A percentile compares a stretch with the other conserved stretches of the same genome.
Conservation (phyloP, 345 rosid species). For the Corymbia maculata region DNA sequence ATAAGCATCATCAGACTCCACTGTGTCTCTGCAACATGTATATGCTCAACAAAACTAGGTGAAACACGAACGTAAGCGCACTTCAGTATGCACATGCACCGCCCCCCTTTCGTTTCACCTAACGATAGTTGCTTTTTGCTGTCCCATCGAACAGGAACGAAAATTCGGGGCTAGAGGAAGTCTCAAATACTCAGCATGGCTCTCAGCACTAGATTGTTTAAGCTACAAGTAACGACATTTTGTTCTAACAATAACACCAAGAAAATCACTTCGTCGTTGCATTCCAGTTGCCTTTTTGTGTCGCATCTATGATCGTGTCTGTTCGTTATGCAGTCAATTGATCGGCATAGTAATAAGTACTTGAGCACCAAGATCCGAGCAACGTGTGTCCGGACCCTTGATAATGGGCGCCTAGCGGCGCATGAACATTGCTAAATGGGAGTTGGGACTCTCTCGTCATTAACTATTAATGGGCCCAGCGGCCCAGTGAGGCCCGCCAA, state of each 20-base stretch:
- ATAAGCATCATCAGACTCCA: background rate
- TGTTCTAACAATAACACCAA: background rate
- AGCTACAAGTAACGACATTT: background rate
- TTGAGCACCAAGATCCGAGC: background rate
- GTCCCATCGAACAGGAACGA: background rate
- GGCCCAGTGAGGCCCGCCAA: background rate
- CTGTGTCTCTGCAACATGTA: background rate
- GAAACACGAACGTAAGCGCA: background rate
- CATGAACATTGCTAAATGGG: background rate
- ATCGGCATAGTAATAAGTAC: background rate
- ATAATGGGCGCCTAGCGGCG: background rate
- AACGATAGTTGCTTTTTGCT: background rate
- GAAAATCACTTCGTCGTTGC: background rate
- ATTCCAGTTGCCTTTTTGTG: background rate
- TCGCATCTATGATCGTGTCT: background rate
- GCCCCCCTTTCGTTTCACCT: background rate
- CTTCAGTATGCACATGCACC: background rate
- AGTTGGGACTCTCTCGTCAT: background rate
- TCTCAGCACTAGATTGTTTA: background rate
- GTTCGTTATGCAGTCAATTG: background rate
- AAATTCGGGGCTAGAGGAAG: background rate
- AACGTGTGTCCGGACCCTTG: background rate
- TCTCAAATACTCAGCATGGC: background rate
- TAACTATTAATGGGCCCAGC: background rate
- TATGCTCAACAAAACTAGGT: background rate